These are phyloP conservation scores for Centella asiatica DNA, from an alignment of 129 eudicot genomes.

Conservation along the genomic window DNA sequence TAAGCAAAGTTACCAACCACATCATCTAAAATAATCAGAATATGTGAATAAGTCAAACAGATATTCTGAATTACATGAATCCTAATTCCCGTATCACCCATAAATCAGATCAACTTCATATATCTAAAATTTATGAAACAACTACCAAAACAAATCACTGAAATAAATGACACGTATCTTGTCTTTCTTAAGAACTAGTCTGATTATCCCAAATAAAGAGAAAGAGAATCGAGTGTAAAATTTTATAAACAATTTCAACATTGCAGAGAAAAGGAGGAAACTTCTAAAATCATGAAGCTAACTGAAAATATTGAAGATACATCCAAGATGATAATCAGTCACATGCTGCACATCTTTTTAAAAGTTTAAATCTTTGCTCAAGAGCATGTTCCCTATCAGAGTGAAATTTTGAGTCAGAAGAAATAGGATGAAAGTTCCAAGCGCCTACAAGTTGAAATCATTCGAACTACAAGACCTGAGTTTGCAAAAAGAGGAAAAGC, in stretches of 20 bases:
- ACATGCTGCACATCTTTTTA: no score
- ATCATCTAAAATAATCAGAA: not conserved
- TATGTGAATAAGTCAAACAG: not conserved
- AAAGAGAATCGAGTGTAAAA: no score
- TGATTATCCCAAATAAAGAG: no score
- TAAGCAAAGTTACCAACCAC: not conserved
- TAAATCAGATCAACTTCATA: not conserved
- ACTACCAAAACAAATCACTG: conserved; percentile 2
- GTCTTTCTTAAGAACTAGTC: conserved; percentile 71
- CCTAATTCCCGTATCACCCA: not conserved
- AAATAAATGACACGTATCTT: conserved; percentile 41
- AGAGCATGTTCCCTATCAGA: no score
- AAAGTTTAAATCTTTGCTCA: no score
- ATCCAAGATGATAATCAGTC: no score
- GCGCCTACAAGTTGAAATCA: not conserved
- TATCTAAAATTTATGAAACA: not conserved
- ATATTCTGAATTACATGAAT: not conserved
- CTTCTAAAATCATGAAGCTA: no score
- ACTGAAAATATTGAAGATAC: no score
- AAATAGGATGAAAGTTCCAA: not conserved
- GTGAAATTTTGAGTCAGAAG: no score
- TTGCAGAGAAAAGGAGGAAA: no score
- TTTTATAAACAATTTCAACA: no score
- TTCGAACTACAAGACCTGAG: not conserved
- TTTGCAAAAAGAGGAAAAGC: not conserved